phyloP scores from a whole-genome alignment of 2,329 filamentous ascomycete species.

The Penicillium corylophilum region DNA sequence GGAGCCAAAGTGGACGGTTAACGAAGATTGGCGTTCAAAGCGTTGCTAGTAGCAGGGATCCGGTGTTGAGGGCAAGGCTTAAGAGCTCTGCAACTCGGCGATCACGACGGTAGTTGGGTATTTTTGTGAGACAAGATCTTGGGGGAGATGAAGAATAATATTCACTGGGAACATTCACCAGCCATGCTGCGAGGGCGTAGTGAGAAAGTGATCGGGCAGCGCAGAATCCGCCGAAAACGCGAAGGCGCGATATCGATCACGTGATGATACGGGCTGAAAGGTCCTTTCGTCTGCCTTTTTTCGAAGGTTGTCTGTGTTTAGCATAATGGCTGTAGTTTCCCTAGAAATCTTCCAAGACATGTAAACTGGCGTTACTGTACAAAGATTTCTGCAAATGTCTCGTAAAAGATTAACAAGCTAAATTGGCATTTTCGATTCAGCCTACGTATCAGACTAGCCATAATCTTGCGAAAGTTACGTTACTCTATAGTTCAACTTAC shows the following conservation, averaged over 20 bases:
- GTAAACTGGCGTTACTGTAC: no score
- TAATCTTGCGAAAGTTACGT: not conserved
- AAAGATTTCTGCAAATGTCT: no score
- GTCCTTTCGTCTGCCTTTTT: not conserved
- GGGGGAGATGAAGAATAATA: not conserved
- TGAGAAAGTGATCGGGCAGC: not conserved
- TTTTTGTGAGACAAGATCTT: not conserved
- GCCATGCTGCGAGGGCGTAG: conserved; percentile 1
- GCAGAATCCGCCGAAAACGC: conserved; percentile 19
- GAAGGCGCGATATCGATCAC: conserved; percentile 17
- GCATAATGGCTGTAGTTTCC: not conserved
- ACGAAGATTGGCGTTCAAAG: not conserved
- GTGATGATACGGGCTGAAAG: conserved; percentile 7
- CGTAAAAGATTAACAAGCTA: no score
- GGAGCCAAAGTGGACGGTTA: not conserved
- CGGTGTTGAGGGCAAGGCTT: conserved; percentile 9
- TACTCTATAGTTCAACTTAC: not conserved
- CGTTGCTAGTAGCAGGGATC: conserved; percentile 10
- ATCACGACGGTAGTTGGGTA: not conserved
- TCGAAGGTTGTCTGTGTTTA: not conserved
- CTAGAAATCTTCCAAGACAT: not conserved
- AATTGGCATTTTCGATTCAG: no score
- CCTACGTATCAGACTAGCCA: no score
- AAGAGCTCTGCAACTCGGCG: not conserved
- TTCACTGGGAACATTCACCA: not conserved